Evolutionary conservation across 2,329 filamentous ascomycete genomes (phyloP), one percentile per base, ranked within the genome.

Genomic region (Aspergillus sp.): DNA sequence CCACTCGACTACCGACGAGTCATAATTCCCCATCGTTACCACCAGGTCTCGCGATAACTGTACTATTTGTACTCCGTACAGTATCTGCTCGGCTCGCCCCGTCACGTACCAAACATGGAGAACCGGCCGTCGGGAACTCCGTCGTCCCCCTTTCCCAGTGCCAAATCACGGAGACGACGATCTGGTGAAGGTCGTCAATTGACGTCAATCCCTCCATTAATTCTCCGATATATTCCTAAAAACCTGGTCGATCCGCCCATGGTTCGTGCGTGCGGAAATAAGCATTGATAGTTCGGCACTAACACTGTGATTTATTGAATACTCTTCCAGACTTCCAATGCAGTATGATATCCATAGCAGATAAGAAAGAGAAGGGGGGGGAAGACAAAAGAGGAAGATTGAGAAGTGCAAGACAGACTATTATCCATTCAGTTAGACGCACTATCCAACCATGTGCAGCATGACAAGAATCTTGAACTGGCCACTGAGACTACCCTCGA

Each of bases 401-500:
- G 35, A 8, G 3, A 36, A 36, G n/a, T n/a, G n/a, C 11, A 3
- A 36, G 16, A 38, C 13, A 17, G 7, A 22, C 1, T 22, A 22
- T 22, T 7, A 7, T 22, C 13, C 35, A 19, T 13, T 20, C 20
- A 4, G 13, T 20, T 20, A 20, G 19, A 22, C 3, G 26, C 17
- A 13, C 20, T 40, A 49, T 33, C n/a, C 11, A 17, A 54, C 36
- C 22, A 52, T 36, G 50, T 64, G 60, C 35, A 62, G 47, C 42
- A 54, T 50, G 20, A 64, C 59, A 16, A 19, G 26, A 16, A 62
- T 47, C 48, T 56, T 54, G 19, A 61, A 59, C 16, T 36, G n/a
- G 10, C 45, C 42, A 8, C 49, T 9, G 17, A 6, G 7, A 6
- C 6, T 32, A 19, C 11, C 38, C n/a, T 14, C 49, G 45, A 17